These are phyloP conservation scores for Aaosphaeria arxii DNA, from an alignment of 2,329 filamentous ascomycete genomes.

Conservation along the genomic window DNA sequence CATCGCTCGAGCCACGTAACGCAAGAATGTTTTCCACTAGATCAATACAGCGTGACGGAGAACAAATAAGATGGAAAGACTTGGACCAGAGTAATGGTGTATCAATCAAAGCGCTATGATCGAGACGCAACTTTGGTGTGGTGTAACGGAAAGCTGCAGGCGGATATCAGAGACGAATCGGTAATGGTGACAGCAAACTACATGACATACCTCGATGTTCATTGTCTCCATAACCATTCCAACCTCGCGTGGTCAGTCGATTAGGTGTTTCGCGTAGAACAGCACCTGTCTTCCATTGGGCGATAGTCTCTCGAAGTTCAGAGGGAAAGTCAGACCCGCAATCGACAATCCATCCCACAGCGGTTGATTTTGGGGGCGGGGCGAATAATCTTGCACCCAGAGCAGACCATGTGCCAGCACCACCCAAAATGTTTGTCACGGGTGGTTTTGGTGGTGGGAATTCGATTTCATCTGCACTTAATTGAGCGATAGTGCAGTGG, in stretches of 20 bases:
- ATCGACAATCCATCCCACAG: conserved; percentile 89
- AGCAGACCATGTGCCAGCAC: conserved; percentile 82
- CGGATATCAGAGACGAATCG: conserved; percentile 7
- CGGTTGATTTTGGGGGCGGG: conserved; percentile 59
- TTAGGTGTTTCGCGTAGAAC: conserved; percentile 63
- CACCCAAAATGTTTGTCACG: conserved; percentile 77
- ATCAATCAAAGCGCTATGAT: conserved; percentile 66
- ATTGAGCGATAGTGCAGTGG: conserved; percentile 5
- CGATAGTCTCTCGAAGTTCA: conserved; percentile 61
- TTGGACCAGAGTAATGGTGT: conserved; percentile 63
- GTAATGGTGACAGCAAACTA: conserved; percentile 1
- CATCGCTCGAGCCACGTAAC: conserved; percentile 41
- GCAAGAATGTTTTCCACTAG: conserved; percentile 69
- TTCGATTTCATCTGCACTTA: conserved; percentile 77
- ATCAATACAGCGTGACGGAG: conserved; percentile 70
- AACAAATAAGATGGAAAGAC: conserved; percentile 87
- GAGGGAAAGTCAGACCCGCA: conserved; percentile 82
- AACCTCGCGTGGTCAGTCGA: conserved; percentile 80
- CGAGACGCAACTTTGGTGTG: conserved; percentile 80
- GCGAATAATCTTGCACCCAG: conserved; percentile 87
- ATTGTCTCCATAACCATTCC: conserved; percentile 81
- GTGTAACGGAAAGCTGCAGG: conserved; percentile 73
- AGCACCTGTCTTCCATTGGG: conserved; percentile 73
- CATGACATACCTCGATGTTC: conserved; percentile 55
- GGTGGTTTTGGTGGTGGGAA: conserved; percentile 68